Base-by-base conservation (phyloP, 306 rosid genomes). In the Prunus mume region DNA sequence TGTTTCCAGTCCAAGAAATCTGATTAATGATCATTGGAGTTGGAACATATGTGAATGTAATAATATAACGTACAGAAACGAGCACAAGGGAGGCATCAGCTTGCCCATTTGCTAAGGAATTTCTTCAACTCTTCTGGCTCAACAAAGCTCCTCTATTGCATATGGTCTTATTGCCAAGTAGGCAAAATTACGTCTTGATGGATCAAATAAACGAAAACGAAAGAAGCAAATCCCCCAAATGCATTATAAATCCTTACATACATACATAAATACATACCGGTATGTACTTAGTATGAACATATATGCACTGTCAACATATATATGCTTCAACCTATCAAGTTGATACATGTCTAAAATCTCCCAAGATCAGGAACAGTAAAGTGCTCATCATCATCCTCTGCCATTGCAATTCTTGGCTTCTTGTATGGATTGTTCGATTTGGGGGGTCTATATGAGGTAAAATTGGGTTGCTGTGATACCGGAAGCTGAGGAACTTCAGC, bases 401-500 rank as follows among this genome's bases (percentile, higher is more conserved):
- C 57, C 65, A 82, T 68, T 75, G 89, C 97, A 32, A 91, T 78
- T 73, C 98, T 84, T 13, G 97, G 97, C 89, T 88, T 95, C 83
- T 95, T 95, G 85, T 71, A 73, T 9, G 93, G 82, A 75, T 55
- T 76, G 51, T 41, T 77, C 32, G 87, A 87, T 82, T 91, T 95
- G 2, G 87, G 38, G 49, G 85, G 80, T 83, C 84, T 89, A 76
- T 78, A 83, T 34, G 92, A 71, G 58, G 74, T 19, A 50, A 76
- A 69, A 62, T 68, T 82, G 85, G 81, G 82, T 2, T 91, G 28
- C 46, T 88, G 96, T 12, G 87, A 68, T 24, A 73, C 76, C 3
- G 91, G 86, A 84, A 95, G 92, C 83, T 91, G 96, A 51, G 99
- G 99, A 77, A 95, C 99, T 88, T 95, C 98, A 6, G 98, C 98